Evolutionary conservation across 2,329 filamentous ascomycete species (phyloP).

Genomic region (Pseudocercospora pini-densiflorae): DNA sequence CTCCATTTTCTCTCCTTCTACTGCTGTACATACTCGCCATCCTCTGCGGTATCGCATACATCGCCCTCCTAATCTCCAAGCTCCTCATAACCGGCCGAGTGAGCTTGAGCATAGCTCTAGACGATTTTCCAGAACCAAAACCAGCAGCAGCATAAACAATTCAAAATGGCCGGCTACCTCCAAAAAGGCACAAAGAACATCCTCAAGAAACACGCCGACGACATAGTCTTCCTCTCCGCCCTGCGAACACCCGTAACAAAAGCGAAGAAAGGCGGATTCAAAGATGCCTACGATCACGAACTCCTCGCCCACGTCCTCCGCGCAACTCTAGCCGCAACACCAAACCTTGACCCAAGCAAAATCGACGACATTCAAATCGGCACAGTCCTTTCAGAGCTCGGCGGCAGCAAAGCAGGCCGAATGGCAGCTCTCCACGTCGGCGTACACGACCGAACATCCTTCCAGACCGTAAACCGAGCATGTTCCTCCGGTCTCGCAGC

Average conservation of each 20-base stretch:
- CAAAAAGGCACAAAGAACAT: slow-evolving; percentile 71
- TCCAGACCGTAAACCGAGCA: slow-evolving; percentile 88
- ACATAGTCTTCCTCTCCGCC: slow-evolving; percentile 88
- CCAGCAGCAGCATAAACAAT: background rate
- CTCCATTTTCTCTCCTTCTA: slow-evolving; percentile 6
- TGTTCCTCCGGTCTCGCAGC: slow-evolving; percentile 80
- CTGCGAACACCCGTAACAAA: slow-evolving; percentile 86
- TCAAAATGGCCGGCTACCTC: slow-evolving; percentile 26
- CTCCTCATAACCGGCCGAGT: slow-evolving; percentile 6
- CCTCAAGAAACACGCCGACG: slow-evolving; percentile 76
- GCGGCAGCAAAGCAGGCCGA: slow-evolving; percentile 85
- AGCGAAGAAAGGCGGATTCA: slow-evolving; percentile 80
- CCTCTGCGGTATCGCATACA: background rate
- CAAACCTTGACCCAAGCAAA: slow-evolving; percentile 69
- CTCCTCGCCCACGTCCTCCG: slow-evolving; percentile 70
- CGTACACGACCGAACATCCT: slow-evolving; percentile 70
- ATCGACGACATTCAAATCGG: slow-evolving; percentile 86
- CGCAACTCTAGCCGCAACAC: slow-evolving; percentile 73
- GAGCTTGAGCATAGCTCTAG: slow-evolving; percentile 12
- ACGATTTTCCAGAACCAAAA: background rate
- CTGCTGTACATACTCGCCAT: slow-evolving; percentile 2
- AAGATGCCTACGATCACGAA: slow-evolving; percentile 89
- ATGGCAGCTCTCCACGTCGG: slow-evolving; percentile 90
- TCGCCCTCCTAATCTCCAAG: slow-evolving; percentile 1
- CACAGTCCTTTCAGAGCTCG: slow-evolving; percentile 87